Percentiles rank a stretch among this genome's conserved stretches.
Conservation (phyloP, 495 filamentous ascomycete species). For the Ramalina peruviana region DNA sequence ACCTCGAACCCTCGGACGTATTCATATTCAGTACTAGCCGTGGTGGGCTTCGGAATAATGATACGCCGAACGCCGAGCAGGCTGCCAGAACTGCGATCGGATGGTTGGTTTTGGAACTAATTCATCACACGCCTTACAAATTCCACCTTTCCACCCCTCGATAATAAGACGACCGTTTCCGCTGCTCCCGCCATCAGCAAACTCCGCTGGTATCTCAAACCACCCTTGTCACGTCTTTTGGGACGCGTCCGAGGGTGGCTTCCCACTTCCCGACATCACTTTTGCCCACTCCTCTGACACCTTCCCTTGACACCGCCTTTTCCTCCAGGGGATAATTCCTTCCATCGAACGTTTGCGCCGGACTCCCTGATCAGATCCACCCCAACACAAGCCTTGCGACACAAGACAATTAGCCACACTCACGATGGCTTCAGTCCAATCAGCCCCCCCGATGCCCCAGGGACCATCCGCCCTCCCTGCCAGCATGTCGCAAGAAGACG, state of each 20-base stretch:
- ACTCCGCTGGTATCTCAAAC: constrained; percentile 3
- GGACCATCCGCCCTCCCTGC: constrained; percentile 40
- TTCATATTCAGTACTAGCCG: too few relatives aligned
- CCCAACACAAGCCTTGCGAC: constrained; percentile 4
- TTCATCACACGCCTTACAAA: background rate
- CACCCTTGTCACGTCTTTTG: constrained; percentile 14
- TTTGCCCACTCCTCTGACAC: background rate
- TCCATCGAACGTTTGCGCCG: constrained; percentile 12
- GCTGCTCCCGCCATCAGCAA: constrained; percentile 11
- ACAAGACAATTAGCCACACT: background rate
- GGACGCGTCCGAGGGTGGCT: constrained; percentile 12
- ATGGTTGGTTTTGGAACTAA: background rate
- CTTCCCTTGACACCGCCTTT: constrained; percentile 1
- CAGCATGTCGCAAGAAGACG: constrained; percentile 43
- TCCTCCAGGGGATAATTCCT: constrained; percentile 4
- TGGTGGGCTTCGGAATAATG: too few relatives aligned
- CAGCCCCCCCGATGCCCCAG: constrained; percentile 48
- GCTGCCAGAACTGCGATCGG: too few relatives aligned
- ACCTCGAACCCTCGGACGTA: too few relatives aligned
- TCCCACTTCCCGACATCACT: background rate
- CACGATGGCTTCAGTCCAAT: constrained; percentile 65
- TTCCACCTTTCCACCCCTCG: constrained; percentile 1
- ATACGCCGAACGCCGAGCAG: too few relatives aligned
- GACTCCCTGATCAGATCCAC: constrained; percentile 1
- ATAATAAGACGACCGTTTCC: constrained; percentile 1